phyloP scores from a whole-genome alignment of 208 protist species.

The Trypanosoma rangeli region DNA sequence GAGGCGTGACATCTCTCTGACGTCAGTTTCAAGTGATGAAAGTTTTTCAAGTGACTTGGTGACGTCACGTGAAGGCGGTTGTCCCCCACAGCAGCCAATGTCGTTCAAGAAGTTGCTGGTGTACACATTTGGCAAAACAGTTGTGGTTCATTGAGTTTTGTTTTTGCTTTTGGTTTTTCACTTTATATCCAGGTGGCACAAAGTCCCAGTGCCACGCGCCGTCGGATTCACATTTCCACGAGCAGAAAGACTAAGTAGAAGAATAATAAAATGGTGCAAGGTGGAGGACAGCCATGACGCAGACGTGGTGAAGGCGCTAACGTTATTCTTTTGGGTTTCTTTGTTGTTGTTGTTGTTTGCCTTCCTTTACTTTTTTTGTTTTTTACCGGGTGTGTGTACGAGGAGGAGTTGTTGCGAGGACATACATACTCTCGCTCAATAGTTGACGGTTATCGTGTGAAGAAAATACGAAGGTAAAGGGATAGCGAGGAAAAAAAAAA shows the following conservation, averaged over 20 bases:
- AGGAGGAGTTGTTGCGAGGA: neutral
- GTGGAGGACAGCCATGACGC: neutral
- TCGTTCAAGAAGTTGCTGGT: slow-evolving; percentile 29
- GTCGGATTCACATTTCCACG: too few relatives aligned
- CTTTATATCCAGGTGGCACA: slow-evolving; percentile 7
- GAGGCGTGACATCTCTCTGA: neutral
- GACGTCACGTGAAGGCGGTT: neutral
- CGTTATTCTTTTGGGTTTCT: slow-evolving; percentile 6
- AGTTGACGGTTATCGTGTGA: neutral
- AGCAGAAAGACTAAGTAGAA: too few relatives aligned
- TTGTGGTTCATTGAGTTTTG: slow-evolving; percentile 25
- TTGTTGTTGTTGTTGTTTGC: slow-evolving; percentile 34
- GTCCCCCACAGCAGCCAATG: neutral
- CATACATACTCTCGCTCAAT: slow-evolving; percentile 4
- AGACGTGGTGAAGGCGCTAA: neutral
- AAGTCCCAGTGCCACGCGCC: too few relatives aligned
- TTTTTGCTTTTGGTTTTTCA: slow-evolving; percentile 12
- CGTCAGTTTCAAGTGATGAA: neutral
- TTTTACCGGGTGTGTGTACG: neutral
- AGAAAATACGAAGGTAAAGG: neutral
- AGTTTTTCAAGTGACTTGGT: slow-evolving; percentile 23
- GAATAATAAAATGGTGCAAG: too few relatives aligned
- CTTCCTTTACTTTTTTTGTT: slow-evolving; percentile 4
- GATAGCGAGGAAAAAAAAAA: neutral
- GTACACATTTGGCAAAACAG: slow-evolving; percentile 37